Evolutionary conservation across 768 basidiomycete genomes (phyloP).

Genomic region (Kwoniella europaea): DNA sequence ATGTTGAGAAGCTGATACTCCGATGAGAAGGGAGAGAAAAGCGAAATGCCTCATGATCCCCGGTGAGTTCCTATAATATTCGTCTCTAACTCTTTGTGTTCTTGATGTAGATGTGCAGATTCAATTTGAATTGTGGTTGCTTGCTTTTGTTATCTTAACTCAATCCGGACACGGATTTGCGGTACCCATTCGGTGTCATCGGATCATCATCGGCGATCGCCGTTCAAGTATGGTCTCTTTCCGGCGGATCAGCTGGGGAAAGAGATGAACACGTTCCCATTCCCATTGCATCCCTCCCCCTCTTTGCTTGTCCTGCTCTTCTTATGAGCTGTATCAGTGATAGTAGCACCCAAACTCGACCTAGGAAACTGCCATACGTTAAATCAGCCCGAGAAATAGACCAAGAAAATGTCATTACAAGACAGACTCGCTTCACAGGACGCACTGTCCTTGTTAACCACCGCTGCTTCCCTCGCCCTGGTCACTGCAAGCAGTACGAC

Average conservation of each 20-base stretch:
- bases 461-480: slow-evolving; percentile 38
- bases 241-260: background rate
- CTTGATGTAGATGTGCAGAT: no score
- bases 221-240: background rate
- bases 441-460: slow-evolving; percentile 36
- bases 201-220: background rate
- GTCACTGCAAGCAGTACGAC: slow-evolving; percentile 28
- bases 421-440: slow-evolving; percentile 45
- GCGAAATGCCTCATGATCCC: background rate
- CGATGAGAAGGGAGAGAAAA: background rate
- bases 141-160: background rate
- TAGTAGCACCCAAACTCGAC: background rate
- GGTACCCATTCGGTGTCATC: background rate
- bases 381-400: no score
- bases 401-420: slow-evolving; percentile 42
- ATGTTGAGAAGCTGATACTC: background rate
- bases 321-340: background rate
- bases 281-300: background rate
- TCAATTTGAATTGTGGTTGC: background rate
- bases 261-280: background rate
- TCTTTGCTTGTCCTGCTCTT: background rate
- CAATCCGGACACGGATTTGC: background rate
- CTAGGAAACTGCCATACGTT: no score
- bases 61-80: no score
- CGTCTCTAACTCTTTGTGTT: no score